These are phyloP conservation scores for Pseudogymnoascus destructans DNA, from an alignment of 2,329 filamentous ascomycete genomes.

Conservation along the genomic window DNA sequence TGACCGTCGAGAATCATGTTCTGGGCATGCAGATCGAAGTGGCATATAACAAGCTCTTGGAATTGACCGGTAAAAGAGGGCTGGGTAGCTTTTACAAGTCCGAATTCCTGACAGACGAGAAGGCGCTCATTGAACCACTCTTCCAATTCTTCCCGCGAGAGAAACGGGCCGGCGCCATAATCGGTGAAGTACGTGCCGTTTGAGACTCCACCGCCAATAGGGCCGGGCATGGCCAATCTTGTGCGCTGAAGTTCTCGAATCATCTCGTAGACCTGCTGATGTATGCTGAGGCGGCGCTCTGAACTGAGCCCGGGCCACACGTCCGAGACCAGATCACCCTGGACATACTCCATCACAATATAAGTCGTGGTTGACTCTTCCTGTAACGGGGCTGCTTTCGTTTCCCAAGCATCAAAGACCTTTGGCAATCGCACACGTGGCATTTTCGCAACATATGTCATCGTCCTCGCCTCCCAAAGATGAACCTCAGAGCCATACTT, in stretches of 20 bases:
- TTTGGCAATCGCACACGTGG: constrained; percentile 11
- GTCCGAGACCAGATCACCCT: constrained; percentile 11
- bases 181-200: constrained; percentile 13
- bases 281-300: constrained; percentile 3
- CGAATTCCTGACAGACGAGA: constrained; percentile 13
- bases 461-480: constrained; percentile 13
- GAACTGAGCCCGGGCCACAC: constrained; percentile 12
- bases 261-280: constrained; percentile 11
- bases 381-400: constrained; percentile 8
- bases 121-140: constrained; percentile 15
- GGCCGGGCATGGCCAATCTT: constrained; percentile 10
- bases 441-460: constrained; percentile 12
- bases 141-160: constrained; percentile 13
- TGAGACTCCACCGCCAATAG: constrained; percentile 12
- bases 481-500: constrained; percentile 12
- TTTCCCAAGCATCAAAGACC: constrained; percentile 15
- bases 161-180: constrained; percentile 14
- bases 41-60: constrained; percentile 13
- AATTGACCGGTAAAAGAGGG: constrained; percentile 11
- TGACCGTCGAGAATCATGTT: constrained; percentile 12
- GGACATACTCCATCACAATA: constrained; percentile 14
- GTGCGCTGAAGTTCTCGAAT: constrained; percentile 11
- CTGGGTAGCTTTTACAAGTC: background rate
- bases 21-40: constrained; percentile 10
- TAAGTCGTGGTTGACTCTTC: constrained; percentile 13